These are phyloP conservation scores for Phoma sp. DNA, from an alignment of 2,329 filamentous ascomycete genomes.

Conservation along the genomic window DNA sequence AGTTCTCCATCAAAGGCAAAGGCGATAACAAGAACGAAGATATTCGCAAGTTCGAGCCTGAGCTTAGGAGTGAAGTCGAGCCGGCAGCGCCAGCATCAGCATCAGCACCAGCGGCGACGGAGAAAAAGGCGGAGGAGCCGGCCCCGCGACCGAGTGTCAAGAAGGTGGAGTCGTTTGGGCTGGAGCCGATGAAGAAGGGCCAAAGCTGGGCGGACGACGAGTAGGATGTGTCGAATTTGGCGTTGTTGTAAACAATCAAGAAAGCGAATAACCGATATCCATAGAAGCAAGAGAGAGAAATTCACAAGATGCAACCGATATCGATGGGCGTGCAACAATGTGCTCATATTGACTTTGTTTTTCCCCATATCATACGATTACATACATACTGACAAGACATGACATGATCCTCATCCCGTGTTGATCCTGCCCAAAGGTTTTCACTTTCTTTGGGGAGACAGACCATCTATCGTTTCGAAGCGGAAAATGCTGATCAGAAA, in stretches of 20 bases:
- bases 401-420: conserved; percentile 12
- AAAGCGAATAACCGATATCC: neutral
- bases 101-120: neutral
- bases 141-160: conserved; percentile 34
- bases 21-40: conserved; percentile 20
- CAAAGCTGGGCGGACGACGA: conserved; percentile 55
- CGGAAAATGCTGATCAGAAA: conserved; percentile 11
- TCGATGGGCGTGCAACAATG: too few species aligned
- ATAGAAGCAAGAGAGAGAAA: too few species aligned
- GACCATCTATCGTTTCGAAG: conserved; percentile 14
- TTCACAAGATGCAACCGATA: too few species aligned
- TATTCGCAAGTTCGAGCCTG: conserved; percentile 23
- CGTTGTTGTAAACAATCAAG: neutral
- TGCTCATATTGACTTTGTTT: neutral
- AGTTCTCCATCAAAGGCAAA: conserved; percentile 40
- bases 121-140: conserved; percentile 12
- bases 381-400: conserved; percentile 25
- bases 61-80: conserved; percentile 5
- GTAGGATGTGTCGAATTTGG: neutral
- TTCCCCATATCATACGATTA: conserved; percentile 23
- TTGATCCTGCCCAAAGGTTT: conserved; percentile 9
- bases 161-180: conserved; percentile 43
- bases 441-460: neutral
- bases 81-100: neutral
- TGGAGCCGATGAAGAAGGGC: conserved; percentile 39